A percentile compares a stretch with the other conserved stretches of the same genome.
These are phyloP conservation scores for Hypericum androsaemum DNA, from an alignment of 345 rosid species.

Conservation along the genomic window DNA sequence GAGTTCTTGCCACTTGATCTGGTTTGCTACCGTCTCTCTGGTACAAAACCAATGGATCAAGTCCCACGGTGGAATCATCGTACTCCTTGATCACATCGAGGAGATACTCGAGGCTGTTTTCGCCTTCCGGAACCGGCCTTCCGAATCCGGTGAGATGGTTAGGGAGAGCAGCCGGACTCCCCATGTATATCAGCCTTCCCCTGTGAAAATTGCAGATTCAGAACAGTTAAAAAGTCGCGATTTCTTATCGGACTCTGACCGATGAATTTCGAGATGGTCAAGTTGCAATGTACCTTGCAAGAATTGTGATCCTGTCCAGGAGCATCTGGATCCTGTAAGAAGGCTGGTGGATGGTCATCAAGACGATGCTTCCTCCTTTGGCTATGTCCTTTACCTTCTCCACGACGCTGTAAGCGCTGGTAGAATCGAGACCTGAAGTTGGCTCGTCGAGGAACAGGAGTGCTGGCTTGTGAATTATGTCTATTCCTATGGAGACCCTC, in stretches of 20 bases:
- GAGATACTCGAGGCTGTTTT: constrained; percentile 64
- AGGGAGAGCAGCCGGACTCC: constrained; percentile 45
- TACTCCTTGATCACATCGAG: constrained; percentile 69
- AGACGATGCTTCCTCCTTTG: constrained; percentile 53
- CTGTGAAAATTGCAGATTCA: constrained; percentile 16
- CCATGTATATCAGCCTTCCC: constrained; percentile 47
- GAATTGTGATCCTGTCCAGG: constrained; percentile 48
- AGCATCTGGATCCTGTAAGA: constrained; percentile 49
- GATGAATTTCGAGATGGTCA: too few relatives aligned
- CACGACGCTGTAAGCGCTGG: constrained; percentile 73
- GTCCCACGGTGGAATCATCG: constrained; percentile 53
- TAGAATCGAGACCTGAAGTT: constrained; percentile 84
- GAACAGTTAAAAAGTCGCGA: too few relatives aligned
- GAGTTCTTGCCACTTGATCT: constrained; percentile 34
- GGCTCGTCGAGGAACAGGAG: constrained; percentile 83
- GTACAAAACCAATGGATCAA: constrained; percentile 51
- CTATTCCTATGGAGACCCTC: constrained; percentile 73
- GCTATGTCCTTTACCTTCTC: constrained; percentile 81
- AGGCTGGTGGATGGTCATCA: constrained; percentile 83
- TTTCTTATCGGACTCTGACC: too few relatives aligned
- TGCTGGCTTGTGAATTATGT: constrained; percentile 74
- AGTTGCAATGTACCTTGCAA: constrained; percentile 10
- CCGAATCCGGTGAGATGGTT: constrained; percentile 51
- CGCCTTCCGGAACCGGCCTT: constrained; percentile 62
- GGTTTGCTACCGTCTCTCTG: constrained; percentile 53